Evolutionary conservation across 1,139 yeast species (phyloP), one percentile per base, ranked within the genome.

Genomic region (Yamadazyma membranifaciens): DNA sequence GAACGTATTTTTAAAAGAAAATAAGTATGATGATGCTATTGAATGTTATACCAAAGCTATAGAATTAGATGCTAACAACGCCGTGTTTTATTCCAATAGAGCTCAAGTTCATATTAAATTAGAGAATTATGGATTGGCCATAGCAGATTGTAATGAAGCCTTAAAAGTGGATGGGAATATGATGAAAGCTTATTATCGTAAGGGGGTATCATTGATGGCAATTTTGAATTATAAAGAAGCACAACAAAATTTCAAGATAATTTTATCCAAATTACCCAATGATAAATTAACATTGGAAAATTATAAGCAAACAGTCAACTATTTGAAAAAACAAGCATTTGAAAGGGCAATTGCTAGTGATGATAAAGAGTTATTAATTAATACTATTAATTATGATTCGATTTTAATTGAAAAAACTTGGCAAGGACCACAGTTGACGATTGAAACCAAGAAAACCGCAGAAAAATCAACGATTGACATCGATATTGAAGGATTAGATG

Each of bases 21-120:
- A 85, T 38, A 71, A 80, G 46, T 87, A 67, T 54, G 75, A 74
- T 9, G 74, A 75, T 27, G 97, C 98, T 9, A 69, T 87, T 26
- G 83, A 75, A 4, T 59, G 73, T 10, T 92, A 92, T 59, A 78
- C 92, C 2, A 60, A 74, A 51, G 98, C 97, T n/a, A 86, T 91
- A 38, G 82, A 74, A 32, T 56, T 83, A 16, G 85, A 85, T 52
- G 65, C 78, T 5, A 54, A 68, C n/a, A 80, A 83, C 46, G 87
- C 94, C 1, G 79, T 91, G 14, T 84, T 81, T 55, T 87, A 68
- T 59, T 82, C 96, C 25, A 92, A 92, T 64, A 72, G 97, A 48
- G 97, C 98, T 0, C 95, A 88, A 48, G 96, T 88, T 1, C 83
- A 89, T 51, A 80, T 91, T 57, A 87, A 87, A 58, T 63, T 83